Evolutionary conservation across 352 stramenopile genomes (phyloP), one percentile per base, ranked within the genome.

Genomic region (Pythium grandisporangium): DNA sequence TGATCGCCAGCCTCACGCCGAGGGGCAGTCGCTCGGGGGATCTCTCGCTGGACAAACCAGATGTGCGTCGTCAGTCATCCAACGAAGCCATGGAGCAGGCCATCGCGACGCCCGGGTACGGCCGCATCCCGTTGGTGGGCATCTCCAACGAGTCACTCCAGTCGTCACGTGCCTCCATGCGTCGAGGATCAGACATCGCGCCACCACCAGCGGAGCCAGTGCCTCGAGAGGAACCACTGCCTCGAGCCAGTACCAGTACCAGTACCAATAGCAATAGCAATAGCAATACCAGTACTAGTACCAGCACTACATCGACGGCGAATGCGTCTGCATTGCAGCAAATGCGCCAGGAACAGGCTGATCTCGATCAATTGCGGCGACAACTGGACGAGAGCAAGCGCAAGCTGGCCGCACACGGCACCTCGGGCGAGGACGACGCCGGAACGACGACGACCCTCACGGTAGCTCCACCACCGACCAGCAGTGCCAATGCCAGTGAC

Each of bases 331-430:
- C 84, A 24, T 70, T 78, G 53, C 68, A 82, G 20, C 58, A 48
- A 5, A 21, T 89, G 30, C 79, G 82, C 51, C 81, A 85, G 35
- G 63, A 89, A 17, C 76, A 89, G 42, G 73, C 64, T 6, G 76
- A 84, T 17, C 51, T 89, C 30, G 72, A 67, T 11, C 53, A 62
- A 25, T 42, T 86, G 39, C 73, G 59, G 16, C 53, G 68, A n/a
- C 54, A 86, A 24, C 49, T 85, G 5, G 73, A 89, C 58, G 73
- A 84, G 33, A 83, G 59, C 48, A 82, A 84, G 25, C 67, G 68
- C 25, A 67, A 80, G 25, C 45, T 86, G 10, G 50, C 78, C 17
- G 62, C 63, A 14, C 54, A 66, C 5, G 52, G 68, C 33, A 49
- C 3, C 19, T 29, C 47, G 6, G 36, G 23, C 37, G 10, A 55